Evolutionary conservation across 495 filamentous ascomycete genomes (phyloP), one percentile per base, ranked within the genome.

Genomic region (Friedmanniomyces simplex): DNA sequence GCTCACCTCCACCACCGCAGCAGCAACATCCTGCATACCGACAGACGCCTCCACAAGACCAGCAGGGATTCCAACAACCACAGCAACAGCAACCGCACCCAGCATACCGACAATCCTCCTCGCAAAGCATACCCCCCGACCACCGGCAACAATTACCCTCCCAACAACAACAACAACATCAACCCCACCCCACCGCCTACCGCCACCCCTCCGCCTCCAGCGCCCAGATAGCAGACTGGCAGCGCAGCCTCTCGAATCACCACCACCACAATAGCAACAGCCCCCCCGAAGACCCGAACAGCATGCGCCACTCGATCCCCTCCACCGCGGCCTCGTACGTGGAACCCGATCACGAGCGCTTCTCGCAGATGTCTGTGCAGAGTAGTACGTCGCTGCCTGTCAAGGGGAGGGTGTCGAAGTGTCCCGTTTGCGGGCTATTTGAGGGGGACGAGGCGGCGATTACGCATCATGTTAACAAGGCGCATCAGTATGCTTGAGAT

Each of bases 381-480:
- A 43, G 16, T 18, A 21, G 12, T 2, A 4, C 32, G 52, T 7
- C 52, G 34, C 28, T 11, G 13, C 39, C 21, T 12, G 52, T 10
- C 10, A 24, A 2, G 30, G 45, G 22, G 3, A 13, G n/a, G 39
- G 12, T n/a, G 13, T 24, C 45, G 18, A 60, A 54, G 20, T 60
- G 57, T 55, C 57, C 57, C 14, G 57, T 60, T 48, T 60, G 57
- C 30, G 45, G 43, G 20, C 1, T 50, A 6, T 60, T 60, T 55
- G 50, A 60, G 51, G 57, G 57, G 7, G 57, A 60, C 25, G 57
- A 60, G 51, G 30, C 20, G 24, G 57, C 57, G 32, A 50, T 60
- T 11, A 37, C 26, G 34, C 43, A 49, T 49, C 57, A 60, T 50
- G 57, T 60, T 54, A 39, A 34, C 12, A 47, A 18, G 37, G 18